Conservation (phyloP, 306 rosid genomes). For the Fagus sylvatica region DNA sequence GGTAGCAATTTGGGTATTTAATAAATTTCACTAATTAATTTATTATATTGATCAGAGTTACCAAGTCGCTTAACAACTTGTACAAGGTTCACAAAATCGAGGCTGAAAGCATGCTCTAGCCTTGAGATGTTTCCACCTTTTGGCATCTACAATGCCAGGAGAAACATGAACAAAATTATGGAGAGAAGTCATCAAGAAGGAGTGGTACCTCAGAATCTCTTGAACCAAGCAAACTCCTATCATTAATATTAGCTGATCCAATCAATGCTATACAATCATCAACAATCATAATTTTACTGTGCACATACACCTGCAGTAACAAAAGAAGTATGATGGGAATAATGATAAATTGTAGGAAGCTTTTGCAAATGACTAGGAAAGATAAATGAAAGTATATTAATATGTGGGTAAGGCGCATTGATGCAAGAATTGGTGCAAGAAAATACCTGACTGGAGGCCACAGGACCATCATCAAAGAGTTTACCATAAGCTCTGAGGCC, state of each 20-base stretch:
- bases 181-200: background rate
- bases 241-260: constrained; percentile 98
- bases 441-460: constrained; percentile 95
- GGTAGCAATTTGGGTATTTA: background rate
- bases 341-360: background rate
- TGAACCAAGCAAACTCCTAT: constrained; percentile 93
- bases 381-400: background rate
- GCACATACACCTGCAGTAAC: constrained; percentile 80
- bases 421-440: constrained; percentile 4
- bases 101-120: too few species aligned
- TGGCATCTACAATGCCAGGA: constrained; percentile 7
- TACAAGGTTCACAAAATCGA: background rate
- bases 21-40: background rate
- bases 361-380: background rate
- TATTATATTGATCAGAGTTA: constrained; percentile 1
- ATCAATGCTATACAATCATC: constrained; percentile 80
- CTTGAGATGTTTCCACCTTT: background rate
- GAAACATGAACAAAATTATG: constrained; percentile 9
- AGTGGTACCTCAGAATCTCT: constrained; percentile 93
- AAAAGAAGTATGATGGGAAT: constrained; percentile 10
- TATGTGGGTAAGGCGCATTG: background rate
- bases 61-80: background rate
- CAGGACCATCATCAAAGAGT: constrained; percentile 78
- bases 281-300: constrained; percentile 91
- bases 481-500: constrained; percentile 90